Conservation (phyloP, 73 alveolate species). For the Paramecium octaurelia region DNA sequence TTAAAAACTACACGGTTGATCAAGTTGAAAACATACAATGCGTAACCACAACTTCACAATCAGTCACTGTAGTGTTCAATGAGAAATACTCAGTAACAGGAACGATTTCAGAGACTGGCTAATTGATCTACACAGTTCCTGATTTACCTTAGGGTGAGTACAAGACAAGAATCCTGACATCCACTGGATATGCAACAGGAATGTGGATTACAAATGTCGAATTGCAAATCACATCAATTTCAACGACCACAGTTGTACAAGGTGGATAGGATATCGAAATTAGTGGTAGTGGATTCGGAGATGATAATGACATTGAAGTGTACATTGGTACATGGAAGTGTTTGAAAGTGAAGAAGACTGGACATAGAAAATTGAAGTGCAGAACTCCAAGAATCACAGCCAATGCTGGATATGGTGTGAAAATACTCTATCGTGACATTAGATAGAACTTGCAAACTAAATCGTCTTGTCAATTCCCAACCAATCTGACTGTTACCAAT, state of each 20-base stretch:
- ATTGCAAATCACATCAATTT: not conserved
- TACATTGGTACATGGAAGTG: not conserved
- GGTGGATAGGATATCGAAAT: constrained; percentile 11
- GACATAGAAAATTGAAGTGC: not conserved
- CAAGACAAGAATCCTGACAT: not conserved
- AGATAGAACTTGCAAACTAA: not conserved
- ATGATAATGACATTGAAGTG: not conserved
- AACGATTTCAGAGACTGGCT: not conserved
- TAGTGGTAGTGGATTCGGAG: constrained; percentile 13
- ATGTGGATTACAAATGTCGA: constrained; percentile 8
- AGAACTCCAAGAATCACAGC: constrained; percentile 32
- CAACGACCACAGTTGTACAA: not conserved
- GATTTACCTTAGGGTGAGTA: constrained; percentile 37
- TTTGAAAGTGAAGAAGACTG: not conserved
- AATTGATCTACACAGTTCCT: not conserved
- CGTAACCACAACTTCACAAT: not conserved
- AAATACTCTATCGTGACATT: not conserved
- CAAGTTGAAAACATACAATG: not conserved
- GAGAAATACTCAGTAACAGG: not conserved
- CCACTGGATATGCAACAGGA: not conserved
- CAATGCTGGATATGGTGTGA: not conserved
- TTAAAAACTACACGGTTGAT: not conserved
- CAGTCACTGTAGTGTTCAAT: not conserved
- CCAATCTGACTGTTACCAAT: not conserved
- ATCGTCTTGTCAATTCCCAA: not conserved